A percentile compares a stretch with the other conserved stretches of the same genome.
These are phyloP conservation scores for Metschnikowia gelsemii DNA, from an alignment of 805 yeast genomes.

Conservation along the genomic window DNA sequence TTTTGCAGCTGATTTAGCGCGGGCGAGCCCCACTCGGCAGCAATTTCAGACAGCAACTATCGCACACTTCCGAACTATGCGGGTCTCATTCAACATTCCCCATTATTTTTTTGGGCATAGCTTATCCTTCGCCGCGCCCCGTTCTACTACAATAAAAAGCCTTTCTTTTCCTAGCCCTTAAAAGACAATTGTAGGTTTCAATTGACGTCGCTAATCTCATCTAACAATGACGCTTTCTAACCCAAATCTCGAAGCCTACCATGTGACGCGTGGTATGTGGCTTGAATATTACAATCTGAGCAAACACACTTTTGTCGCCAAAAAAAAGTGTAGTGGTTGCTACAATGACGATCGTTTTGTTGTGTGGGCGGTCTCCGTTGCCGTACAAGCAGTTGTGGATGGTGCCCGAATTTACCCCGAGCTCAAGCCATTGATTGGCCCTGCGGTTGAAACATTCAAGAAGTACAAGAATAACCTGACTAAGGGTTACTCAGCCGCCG, in stretches of 20 bases:
- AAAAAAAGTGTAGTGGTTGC: constrained; percentile 38
- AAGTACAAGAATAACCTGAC: constrained; percentile 50
- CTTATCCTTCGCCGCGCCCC: constrained; percentile 1
- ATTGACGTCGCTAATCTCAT: neutral
- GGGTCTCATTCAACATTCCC: neutral
- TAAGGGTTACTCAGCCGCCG: constrained; percentile 66
- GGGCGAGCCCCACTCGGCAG: constrained; percentile 5
- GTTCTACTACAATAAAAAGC: neutral
- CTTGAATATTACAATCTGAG: constrained; percentile 39
- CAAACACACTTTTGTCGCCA: constrained; percentile 40
- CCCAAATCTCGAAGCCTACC: constrained; percentile 37
- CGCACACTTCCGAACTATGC: constrained; percentile 1
- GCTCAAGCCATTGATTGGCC: constrained; percentile 52
- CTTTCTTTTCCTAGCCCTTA: neutral
- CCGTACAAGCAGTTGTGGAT: constrained; percentile 65
- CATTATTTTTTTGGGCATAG: neutral
- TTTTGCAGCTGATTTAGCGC: neutral
- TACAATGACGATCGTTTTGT: constrained; percentile 53
- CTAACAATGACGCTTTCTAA: constrained; percentile 28
- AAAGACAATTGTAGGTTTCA: neutral
- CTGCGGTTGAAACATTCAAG: constrained; percentile 49
- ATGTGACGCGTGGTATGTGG: constrained; percentile 43
- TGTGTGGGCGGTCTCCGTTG: constrained; percentile 70
- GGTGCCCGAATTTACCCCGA: constrained; percentile 56
- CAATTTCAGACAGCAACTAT: constrained; percentile 8